Evolutionary conservation across 2,329 filamentous ascomycete genomes (phyloP), one percentile per base, ranked within the genome.

Genomic region (Orbilia blumenaviensis): DNA sequence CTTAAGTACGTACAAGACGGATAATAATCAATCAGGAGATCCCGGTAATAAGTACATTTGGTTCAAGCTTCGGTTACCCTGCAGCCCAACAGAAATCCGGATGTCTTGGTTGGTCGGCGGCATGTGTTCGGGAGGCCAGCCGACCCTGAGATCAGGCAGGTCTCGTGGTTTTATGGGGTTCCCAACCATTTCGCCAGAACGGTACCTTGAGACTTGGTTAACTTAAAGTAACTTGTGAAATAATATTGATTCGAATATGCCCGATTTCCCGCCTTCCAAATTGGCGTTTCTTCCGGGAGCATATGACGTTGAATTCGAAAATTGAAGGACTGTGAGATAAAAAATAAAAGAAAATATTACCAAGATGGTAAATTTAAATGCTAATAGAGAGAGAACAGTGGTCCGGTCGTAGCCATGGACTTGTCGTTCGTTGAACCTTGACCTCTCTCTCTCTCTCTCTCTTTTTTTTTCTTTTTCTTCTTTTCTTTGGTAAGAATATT

Each of bases 121-220:
- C 56, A 71, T 71, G 66, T 63, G 66, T 63, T 71, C 66, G 66
- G 66, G 50, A 64, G 44, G 27, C 34, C 58, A 71, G 54, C 66
- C 66, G 66, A 58, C 36, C 50, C 18, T 50, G 36, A 41, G 32
- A 58, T 64, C 67, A 25, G 67, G 67, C 58, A 72, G 60, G 67
- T 72, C 67, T 72, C 48, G 67, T 64, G 67, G 67, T 58, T 71
- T 64, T 32, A 58, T 54, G 32, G 52, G 12, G n/a, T n/a, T n/a
- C 66, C 29, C 66, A 68, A 68, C 66, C 36, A 56, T 56, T 56
- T 25, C 52, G n/a, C 38, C 32, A 54, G 18, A 23, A 10, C 7
- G 21, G 29, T 10, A 34, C 5, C 10, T 34, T 34, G 29, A 5
- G 10, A 34, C 29, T 10, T 34, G 29, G 29, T 10, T n/a, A n/a